These are phyloP conservation scores for Sporothrix pseudoabietina DNA, from an alignment of 2,329 filamentous ascomycete species.

Conservation along the genomic window DNA sequence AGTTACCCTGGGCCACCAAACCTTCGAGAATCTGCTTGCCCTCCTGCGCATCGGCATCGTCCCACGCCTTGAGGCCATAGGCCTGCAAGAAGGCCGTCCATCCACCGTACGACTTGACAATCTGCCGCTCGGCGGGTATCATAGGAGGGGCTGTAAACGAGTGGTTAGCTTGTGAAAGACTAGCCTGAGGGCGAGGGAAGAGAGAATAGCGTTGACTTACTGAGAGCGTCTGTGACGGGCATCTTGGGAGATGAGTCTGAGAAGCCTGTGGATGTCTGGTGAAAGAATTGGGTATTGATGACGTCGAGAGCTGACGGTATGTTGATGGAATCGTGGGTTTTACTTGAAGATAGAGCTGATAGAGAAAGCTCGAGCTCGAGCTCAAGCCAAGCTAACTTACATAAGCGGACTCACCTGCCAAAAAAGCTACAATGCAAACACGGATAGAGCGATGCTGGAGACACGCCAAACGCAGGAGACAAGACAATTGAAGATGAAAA, in stretches of 20 bases:
- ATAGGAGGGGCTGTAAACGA: constrained; percentile 16
- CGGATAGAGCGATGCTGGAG: no score
- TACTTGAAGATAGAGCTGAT: no score
- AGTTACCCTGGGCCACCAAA: background rate
- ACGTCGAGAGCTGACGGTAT: no score
- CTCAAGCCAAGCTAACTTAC: no score
- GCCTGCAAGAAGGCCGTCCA: constrained; percentile 27
- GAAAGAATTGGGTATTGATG: no score
- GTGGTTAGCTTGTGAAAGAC: background rate
- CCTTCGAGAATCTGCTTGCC: constrained; percentile 10
- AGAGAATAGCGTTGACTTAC: background rate
- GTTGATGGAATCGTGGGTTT: background rate
- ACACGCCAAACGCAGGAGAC: no score
- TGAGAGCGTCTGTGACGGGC: constrained; percentile 8
- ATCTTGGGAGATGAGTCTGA: background rate
- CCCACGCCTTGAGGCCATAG: constrained; percentile 26
- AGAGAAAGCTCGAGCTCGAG: no score
- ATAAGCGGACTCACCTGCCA: no score
- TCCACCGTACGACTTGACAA: constrained; percentile 25
- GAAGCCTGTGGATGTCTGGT: no score
- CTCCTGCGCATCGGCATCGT: constrained; percentile 19
- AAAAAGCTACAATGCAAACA: no score
- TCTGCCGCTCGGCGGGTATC: constrained; percentile 12
- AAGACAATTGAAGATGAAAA: no score
- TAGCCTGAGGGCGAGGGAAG: background rate